Evolutionary conservation across 768 basidiomycete genomes (phyloP).

Genomic region (Neoboletus brunneissimus): DNA sequence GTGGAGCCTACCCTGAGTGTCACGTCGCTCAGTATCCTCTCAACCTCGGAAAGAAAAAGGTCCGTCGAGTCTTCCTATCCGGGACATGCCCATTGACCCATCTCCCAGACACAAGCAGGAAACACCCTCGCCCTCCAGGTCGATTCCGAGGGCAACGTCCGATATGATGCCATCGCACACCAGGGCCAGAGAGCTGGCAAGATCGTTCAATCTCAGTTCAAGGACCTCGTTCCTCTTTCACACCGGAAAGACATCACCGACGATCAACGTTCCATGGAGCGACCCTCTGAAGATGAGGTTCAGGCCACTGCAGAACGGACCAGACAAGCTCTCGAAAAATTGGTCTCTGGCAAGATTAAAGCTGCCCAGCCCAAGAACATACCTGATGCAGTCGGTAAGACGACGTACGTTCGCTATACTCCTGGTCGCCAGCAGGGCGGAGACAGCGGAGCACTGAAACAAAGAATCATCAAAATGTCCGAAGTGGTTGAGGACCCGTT

Average conservation of each 20-base stretch:
- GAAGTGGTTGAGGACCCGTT: slow-evolving; percentile 97
- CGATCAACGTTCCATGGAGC: slow-evolving; percentile 71
- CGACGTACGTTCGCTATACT: slow-evolving; percentile 93
- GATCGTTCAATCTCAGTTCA: slow-evolving; percentile 91
- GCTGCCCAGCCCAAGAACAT: slow-evolving; percentile 97
- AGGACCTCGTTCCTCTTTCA: slow-evolving; percentile 90
- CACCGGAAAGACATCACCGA: slow-evolving; percentile 88
- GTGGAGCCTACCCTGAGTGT: slow-evolving; percentile 91
- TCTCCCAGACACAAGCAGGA: slow-evolving; percentile 73
- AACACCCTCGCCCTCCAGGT: slow-evolving; percentile 97
- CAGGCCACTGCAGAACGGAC: slow-evolving; percentile 91
- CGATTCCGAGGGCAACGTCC: slow-evolving; percentile 92
- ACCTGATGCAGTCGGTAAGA: slow-evolving; percentile 78
- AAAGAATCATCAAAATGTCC: slow-evolving; percentile 98
- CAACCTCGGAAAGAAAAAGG: slow-evolving; percentile 95
- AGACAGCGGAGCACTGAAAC: slow-evolving; percentile 61
- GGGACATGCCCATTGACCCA: background rate
- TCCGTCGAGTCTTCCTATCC: slow-evolving; percentile 30
- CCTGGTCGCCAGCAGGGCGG: slow-evolving; percentile 82
- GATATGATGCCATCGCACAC: slow-evolving; percentile 94
- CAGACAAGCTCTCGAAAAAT: slow-evolving; percentile 85
- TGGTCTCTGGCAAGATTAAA: slow-evolving; percentile 95
- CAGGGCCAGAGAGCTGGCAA: slow-evolving; percentile 90
- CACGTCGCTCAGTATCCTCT: slow-evolving; percentile 97
- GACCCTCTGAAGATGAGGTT: slow-evolving; percentile 92